phyloP scores from a whole-genome alignment of 129 eudicot genomes.

The Ambrosia trifida region DNA sequence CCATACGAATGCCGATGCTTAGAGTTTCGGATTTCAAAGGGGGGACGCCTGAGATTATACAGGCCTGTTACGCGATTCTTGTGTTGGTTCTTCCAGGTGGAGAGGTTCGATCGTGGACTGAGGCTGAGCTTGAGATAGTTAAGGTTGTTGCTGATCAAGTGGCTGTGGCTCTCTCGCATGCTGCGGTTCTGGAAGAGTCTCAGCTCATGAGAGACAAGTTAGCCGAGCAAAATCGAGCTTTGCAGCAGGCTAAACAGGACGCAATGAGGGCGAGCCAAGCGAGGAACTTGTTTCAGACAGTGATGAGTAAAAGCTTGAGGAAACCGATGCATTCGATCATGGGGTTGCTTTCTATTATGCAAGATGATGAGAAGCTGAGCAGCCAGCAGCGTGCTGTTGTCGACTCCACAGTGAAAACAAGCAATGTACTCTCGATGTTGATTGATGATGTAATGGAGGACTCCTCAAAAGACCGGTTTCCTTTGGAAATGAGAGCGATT shows the following conservation, averaged over 20 bases:
- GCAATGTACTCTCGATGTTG: slow-evolving; percentile 56
- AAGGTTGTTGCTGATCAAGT: slow-evolving; percentile 75
- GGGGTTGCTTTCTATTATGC: slow-evolving; percentile 62
- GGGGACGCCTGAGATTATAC: slow-evolving; percentile 64
- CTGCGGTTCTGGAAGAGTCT: slow-evolving; percentile 75
- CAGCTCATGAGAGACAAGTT: slow-evolving; percentile 62
- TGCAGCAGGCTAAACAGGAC: slow-evolving; percentile 56
- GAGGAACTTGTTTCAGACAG: slow-evolving; percentile 55
- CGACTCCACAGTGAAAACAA: slow-evolving; percentile 53
- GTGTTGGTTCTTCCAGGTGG: slow-evolving; percentile 65
- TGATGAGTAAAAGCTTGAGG: slow-evolving; percentile 67
- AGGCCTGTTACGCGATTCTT: slow-evolving; percentile 60
- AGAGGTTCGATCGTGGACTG: slow-evolving; percentile 45
- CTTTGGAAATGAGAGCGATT: slow-evolving; percentile 52
- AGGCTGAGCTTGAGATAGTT: slow-evolving; percentile 61
- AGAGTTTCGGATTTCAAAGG: slow-evolving; percentile 63
- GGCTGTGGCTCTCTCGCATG: slow-evolving; percentile 79
- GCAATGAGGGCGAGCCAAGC: slow-evolving; percentile 71
- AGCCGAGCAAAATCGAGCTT: slow-evolving; percentile 59
- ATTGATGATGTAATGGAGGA: slow-evolving; percentile 61
- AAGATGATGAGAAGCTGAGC: slow-evolving; percentile 47
- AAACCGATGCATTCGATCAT: slow-evolving; percentile 72
- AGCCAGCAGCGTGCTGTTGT: slow-evolving; percentile 44
- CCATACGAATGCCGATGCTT: slow-evolving; percentile 77
- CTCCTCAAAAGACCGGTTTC: slow-evolving; percentile 55